Percentiles rank a stretch among this genome's conserved stretches.
Evolutionary conservation across 23 red algal genomes (phyloP).

Genomic region (Gracilaria gracilis): DNA sequence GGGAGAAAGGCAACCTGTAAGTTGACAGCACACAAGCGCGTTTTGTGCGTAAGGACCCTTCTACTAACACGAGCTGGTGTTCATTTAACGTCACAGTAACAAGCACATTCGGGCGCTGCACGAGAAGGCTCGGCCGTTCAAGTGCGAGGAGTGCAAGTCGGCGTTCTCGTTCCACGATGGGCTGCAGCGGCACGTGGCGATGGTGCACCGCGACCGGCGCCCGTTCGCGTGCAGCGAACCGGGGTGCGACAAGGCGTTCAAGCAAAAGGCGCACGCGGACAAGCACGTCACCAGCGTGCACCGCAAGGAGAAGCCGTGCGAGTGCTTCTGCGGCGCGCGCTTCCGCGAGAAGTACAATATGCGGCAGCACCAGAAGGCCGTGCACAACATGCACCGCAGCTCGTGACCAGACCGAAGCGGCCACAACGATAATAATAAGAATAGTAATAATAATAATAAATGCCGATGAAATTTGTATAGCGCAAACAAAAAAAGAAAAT

Average conservation of each 20-base stretch:
- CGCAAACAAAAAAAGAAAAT: too few species aligned
- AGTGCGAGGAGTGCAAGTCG: conserved; percentile 63
- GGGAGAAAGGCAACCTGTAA: conserved; percentile 77
- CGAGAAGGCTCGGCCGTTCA: conserved; percentile 58
- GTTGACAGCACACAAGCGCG: neutral
- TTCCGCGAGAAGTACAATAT: conserved; percentile 78
- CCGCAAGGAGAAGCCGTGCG: conserved; percentile 68
- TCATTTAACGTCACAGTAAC: conserved; percentile 14
- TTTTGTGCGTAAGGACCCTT: neutral
- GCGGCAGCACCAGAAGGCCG: conserved; percentile 64
- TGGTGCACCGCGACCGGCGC: conserved; percentile 68
- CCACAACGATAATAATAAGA: too few species aligned
- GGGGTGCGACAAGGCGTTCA: conserved; percentile 78
- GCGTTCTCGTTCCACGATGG: conserved; percentile 79
- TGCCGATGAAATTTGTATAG: too few species aligned
- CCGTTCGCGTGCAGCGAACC: conserved; percentile 69
- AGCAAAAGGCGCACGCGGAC: conserved; percentile 75
- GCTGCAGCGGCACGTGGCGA: conserved; percentile 66
- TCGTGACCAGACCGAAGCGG: too few species aligned
- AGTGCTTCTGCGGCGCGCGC: conserved; percentile 73
- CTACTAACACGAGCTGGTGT: too few species aligned
- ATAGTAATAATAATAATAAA: too few species aligned
- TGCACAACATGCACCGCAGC: conserved; percentile 62
- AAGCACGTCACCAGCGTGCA: conserved; percentile 76
- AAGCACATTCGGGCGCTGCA: conserved; percentile 81